Base-by-base conservation (phyloP, 306 rosid species). In the Acacia melanoxylon region DNA sequence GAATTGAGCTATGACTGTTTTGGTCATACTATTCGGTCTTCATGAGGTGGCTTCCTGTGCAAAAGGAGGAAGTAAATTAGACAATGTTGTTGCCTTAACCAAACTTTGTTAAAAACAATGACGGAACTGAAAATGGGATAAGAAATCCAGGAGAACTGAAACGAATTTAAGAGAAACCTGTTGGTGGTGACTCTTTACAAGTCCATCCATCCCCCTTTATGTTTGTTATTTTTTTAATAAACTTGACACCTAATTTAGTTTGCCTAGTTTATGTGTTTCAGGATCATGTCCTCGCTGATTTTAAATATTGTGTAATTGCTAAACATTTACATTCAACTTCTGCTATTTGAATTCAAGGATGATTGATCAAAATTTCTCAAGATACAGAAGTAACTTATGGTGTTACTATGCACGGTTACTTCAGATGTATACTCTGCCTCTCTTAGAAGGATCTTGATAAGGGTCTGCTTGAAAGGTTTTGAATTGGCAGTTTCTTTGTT, bases 331-430 rank as follows among this genome's bases (percentile, higher is more conserved):
- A 40, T 68, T 68, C 31, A 40, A 19, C 49, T 68, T 40, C 49
- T 68, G 48, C 73, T 67, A 17, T 67, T 33, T 71, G 58, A 25
- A 71, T 71, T 72, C 48, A 48, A 27, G 76, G 76, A 48, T 25
- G 61, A 46, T 66, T 72, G 42, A 72, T 48, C 33, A 68, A 20
- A 42, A 72, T 72, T 72, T 35, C 76, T 72, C 59, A 72, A 45
- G 40, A 46, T 16, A 48, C 16, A 37, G 16, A 27, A 72, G 62
- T 29, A 48, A 77, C 20, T 20, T 70, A 11, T 62, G 22, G 63
- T 80, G 71, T 62, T 80, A 31, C 22, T 35, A 31, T 75, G 35
- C 40, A 51, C 70, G 9, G 66, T 14, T 67, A 41, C 80, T 66
- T 48, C 40, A 42, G 37, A 45, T 67, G 37, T 31, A 71, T 78